Evolutionary conservation across 495 filamentous ascomycete species (phyloP), one percentile per base, ranked within the genome.

Genomic region (Letharia columbiana): DNA sequence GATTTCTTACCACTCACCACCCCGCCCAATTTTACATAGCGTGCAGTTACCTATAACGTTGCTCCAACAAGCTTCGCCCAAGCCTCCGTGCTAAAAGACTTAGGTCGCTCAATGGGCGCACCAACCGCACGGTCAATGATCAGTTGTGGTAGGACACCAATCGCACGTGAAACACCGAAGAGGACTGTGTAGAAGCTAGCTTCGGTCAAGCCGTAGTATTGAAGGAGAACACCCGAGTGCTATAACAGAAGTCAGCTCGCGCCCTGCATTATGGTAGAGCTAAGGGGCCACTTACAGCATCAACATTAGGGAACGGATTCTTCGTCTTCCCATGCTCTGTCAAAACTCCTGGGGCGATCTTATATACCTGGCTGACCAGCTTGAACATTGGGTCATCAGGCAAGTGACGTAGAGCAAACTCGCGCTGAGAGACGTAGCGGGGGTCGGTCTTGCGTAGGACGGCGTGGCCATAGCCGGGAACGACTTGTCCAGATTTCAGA

Each of bases 241-340:
- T 57, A 81, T 35, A 37, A 65, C 9, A 64, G 17, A 23, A 31
- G 67, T 78, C 58, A 77, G 75, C 59, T 62, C 63, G n/a, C 31
- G 40, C 58, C 60, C 81, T 75, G 72, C 77, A 77, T 39, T 23
- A 13, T n/a, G 10, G 31, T 68, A 72, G 72, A 71, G 63, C 77
- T 57, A 77, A 79, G 80, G 79, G 75, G 80, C 80, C 74, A 56
- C 54, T 57, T 37, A 57, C 54, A 37, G 84, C 82, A 76, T 89
- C 87, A 65, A 89, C 86, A 76, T 88, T 87, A 67, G 86, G 87
- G 78, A 81, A 89, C 63, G 86, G 84, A 88, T 95, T 94, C 89
- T 95, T 95, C 79, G 91, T 96, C 90, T 98, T 98, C 80, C 94
- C 94, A 82, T 98, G 94, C 84, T 98, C 93, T 67, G 95, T 98